phyloP scores from a whole-genome alignment of 78 protist genomes.

The Speleostelium caveatum region DNA sequence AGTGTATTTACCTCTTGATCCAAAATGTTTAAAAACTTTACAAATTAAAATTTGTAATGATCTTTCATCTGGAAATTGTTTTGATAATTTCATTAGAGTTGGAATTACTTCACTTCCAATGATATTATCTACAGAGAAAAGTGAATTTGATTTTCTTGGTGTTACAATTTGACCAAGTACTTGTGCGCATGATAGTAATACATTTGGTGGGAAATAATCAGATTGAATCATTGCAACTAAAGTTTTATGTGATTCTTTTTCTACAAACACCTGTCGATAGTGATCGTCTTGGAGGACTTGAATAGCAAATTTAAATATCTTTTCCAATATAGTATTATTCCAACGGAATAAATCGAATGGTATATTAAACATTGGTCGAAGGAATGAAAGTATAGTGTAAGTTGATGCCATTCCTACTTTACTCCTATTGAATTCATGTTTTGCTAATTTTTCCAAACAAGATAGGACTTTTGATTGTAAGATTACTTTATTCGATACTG shows the following conservation, averaged over 20 bases:
- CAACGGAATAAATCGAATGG: conserved; percentile 51
- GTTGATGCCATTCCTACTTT: conserved; percentile 22
- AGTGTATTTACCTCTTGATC: not conserved
- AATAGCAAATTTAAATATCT: conserved; percentile 24
- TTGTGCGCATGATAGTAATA: conserved; percentile 65
- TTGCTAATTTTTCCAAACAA: conserved; percentile 58
- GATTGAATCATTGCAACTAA: conserved; percentile 54
- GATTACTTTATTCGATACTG: not conserved
- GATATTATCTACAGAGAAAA: conserved; percentile 41
- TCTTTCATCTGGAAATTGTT: conserved; percentile 53
- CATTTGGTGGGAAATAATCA: conserved; percentile 18
- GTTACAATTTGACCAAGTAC: conserved; percentile 44
- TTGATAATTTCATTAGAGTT: conserved; percentile 49
- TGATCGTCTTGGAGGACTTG: conserved; percentile 38
- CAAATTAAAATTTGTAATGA: conserved; percentile 43
- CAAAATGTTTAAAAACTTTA: conserved; percentile 57
- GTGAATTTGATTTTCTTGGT: conserved; percentile 8
- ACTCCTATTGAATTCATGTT: conserved; percentile 28
- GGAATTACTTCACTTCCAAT: conserved; percentile 62
- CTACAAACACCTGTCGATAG: conserved; percentile 50
- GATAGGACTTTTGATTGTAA: conserved; percentile 26
- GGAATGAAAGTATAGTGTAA: not conserved
- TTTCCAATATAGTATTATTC: conserved; percentile 45
- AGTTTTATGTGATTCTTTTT: conserved; percentile 49
- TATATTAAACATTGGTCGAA: conserved; percentile 24